Evolutionary conservation across 225 moss, liverwort and hornwort species (phyloP).

Genomic region (Neckera pumila): DNA sequence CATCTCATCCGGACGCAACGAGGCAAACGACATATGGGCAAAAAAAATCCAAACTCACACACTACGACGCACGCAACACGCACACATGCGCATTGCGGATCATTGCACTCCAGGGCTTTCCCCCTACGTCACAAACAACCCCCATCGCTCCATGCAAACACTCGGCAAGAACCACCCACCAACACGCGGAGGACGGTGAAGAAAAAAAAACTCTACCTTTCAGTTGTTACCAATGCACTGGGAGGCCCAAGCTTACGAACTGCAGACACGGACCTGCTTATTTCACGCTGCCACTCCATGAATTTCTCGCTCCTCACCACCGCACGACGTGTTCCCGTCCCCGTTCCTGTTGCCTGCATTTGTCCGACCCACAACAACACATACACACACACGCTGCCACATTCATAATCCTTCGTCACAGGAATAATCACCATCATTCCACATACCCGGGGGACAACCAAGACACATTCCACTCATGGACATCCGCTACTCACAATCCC

Average conservation of each 20-base stretch:
- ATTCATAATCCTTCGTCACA: conserved; percentile 1
- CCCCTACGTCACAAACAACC: background rate
- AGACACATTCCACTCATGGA: background rate
- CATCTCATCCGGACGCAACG: background rate
- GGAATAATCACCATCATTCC: background rate
- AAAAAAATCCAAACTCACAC: background rate
- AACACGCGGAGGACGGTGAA: background rate
- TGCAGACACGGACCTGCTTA: conserved; percentile 70
- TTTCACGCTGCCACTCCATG: conserved; percentile 97
- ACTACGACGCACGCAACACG: background rate
- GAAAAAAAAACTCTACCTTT: conserved; percentile 48
- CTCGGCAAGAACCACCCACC: conserved; percentile 9
- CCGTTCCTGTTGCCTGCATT: conserved; percentile 62
- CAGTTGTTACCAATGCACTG: conserved; percentile 38
- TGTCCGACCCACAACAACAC: background rate
- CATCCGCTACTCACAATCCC: background rate
- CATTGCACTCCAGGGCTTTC: background rate
- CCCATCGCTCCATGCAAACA: background rate
- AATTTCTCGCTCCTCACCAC: conserved; percentile 85
- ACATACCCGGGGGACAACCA: background rate
- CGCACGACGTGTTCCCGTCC: conserved; percentile 69
- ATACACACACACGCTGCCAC: background rate
- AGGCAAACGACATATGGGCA: background rate
- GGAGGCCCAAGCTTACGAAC: conserved; percentile 48
- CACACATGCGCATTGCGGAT: background rate